Percentiles rank a stretch among this genome's conserved stretches.
These are phyloP conservation scores for Fusarium falciforme DNA, from an alignment of 2,329 filamentous ascomycete genomes.

Conservation along the genomic window DNA sequence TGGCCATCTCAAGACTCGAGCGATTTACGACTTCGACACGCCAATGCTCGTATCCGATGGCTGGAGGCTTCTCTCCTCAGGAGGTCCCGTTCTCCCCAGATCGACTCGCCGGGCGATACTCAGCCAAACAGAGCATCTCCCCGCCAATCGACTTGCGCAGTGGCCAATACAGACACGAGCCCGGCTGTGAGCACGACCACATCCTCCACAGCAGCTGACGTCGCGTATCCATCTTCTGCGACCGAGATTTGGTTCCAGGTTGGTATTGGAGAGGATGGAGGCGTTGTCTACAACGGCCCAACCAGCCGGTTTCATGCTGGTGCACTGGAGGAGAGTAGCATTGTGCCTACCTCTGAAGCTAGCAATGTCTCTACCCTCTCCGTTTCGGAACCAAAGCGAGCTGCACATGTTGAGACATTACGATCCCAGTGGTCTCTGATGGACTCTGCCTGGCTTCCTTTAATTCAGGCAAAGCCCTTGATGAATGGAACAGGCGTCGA, in stretches of 20 bases:
- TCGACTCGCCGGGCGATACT: background rate
- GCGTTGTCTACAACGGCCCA: constrained; percentile 37
- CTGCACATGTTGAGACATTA: background rate
- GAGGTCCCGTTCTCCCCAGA: background rate
- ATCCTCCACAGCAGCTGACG: background rate
- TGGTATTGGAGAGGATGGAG: constrained; percentile 35
- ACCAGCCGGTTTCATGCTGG: constrained; percentile 37
- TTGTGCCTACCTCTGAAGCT: background rate
- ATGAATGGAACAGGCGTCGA: constrained; percentile 28
- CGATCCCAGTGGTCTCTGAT: background rate
- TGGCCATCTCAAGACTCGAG: constrained; percentile 1
- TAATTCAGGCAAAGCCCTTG: background rate
- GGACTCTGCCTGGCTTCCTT: background rate
- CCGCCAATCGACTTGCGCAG: background rate
- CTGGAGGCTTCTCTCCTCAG: background rate
- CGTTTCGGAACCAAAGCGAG: background rate
- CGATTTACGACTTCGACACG: constrained; percentile 4
- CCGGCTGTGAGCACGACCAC: background rate
- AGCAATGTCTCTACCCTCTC: background rate
- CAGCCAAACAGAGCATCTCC: background rate
- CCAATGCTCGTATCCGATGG: constrained; percentile 9
- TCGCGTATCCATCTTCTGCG: background rate
- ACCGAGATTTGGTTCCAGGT: constrained; percentile 34
- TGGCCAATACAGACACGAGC: background rate
- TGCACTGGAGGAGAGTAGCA: background rate